Conservation (phyloP, 2,329 filamentous ascomycete genomes). For the Colletotrichum karsti region DNA sequence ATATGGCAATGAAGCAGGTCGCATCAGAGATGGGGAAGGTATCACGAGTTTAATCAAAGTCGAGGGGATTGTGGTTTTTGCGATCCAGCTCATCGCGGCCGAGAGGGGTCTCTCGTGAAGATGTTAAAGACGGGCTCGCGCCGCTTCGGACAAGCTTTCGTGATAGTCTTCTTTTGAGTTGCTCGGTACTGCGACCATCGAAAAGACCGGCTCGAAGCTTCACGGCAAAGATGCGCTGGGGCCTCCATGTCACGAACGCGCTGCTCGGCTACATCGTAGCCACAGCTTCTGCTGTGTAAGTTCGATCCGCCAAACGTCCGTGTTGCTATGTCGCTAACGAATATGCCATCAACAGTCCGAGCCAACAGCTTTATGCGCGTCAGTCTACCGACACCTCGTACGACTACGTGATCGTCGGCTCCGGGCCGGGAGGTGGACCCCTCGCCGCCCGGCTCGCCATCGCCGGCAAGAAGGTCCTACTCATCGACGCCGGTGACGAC, state of each 20-base stretch:
- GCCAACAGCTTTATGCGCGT: neutral
- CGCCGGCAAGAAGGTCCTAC: conserved; percentile 63
- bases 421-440: conserved; percentile 63
- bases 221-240: conserved; percentile 16
- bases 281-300: conserved; percentile 16
- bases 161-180: neutral
- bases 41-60: conserved; percentile 14
- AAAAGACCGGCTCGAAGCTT: neutral
- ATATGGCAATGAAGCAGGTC: conserved; percentile 6
- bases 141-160: neutral
- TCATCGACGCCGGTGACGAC: conserved; percentile 67
- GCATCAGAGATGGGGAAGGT: neutral
- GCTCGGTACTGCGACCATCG: neutral
- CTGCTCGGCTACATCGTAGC: conserved; percentile 19
- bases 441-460: conserved; percentile 63
- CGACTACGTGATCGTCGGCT: conserved; percentile 69
- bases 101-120: neutral
- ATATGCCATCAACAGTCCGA: neutral
- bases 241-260: neutral
- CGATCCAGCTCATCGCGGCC: neutral
- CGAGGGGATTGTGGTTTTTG: neutral
- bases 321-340: neutral
- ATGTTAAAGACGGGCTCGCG: neutral
- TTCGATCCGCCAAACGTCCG: too few species aligned
- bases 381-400: conserved; percentile 40